Percentiles rank a stretch among this genome's conserved stretches.
phyloP scores from a whole-genome alignment of 1,139 yeast species.

The Suhomyces anneliseae region DNA sequence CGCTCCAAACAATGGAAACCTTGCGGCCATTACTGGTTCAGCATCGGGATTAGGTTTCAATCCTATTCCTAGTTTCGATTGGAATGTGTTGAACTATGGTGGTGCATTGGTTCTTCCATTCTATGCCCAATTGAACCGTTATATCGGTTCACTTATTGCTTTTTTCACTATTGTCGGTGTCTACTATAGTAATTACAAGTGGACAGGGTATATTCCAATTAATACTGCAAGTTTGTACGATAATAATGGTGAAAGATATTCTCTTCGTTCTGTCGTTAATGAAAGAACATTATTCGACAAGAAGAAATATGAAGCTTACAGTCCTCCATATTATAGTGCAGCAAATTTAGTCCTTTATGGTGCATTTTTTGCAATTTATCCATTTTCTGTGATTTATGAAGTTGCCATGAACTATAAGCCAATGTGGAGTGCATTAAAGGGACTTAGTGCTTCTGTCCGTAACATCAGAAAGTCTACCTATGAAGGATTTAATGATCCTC shows the following conservation, averaged over 20 bases:
- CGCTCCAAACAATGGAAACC: slow-evolving; percentile 34
- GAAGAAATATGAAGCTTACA: slow-evolving; percentile 20
- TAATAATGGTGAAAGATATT: slow-evolving; percentile 16
- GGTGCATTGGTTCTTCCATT: slow-evolving; percentile 22
- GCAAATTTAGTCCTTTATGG: slow-evolving; percentile 45
- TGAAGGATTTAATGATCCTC: slow-evolving; percentile 23
- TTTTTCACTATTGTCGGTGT: slow-evolving; percentile 33
- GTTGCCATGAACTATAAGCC: slow-evolving; percentile 10
- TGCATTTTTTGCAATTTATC: slow-evolving; percentile 26
- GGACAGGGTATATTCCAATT: slow-evolving; percentile 19
- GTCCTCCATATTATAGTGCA: slow-evolving; percentile 46
- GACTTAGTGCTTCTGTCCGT: slow-evolving; percentile 6
- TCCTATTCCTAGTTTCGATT: slow-evolving; percentile 56
- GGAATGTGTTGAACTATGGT: slow-evolving; percentile 33
- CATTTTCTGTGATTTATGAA: slow-evolving; percentile 16
- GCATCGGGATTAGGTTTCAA: slow-evolving; percentile 53
- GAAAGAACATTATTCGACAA: slow-evolving; percentile 15
- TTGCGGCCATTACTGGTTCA: slow-evolving; percentile 57
- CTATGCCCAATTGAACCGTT: slow-evolving; percentile 39
- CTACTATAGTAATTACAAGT: slow-evolving; percentile 22
- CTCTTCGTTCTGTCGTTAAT: slow-evolving; percentile 14
- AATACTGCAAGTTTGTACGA: slow-evolving; percentile 14
- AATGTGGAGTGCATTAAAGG: slow-evolving; percentile 10
- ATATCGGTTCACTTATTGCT: slow-evolving; percentile 35
- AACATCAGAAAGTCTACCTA: slow-evolving; percentile 14